A percentile compares a stretch with the other conserved stretches of the same genome.
These are phyloP conservation scores for Aspergillus hortae DNA, from an alignment of 2,329 filamentous ascomycete genomes.

Conservation along the genomic window DNA sequence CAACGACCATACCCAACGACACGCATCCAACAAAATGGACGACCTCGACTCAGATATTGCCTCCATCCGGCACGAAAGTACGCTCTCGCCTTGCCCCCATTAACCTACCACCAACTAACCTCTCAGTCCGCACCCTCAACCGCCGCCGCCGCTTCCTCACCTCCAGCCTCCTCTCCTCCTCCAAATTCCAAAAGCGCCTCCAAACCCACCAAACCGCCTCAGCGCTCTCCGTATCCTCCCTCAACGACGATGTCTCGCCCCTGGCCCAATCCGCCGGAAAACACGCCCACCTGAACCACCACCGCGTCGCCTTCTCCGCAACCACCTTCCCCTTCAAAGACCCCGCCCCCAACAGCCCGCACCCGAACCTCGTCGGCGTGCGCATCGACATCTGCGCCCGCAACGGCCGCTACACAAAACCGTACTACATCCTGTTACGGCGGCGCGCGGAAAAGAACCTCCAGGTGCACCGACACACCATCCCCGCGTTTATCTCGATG, in stretches of 20 bases:
- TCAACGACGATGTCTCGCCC: slow-evolving; percentile 28
- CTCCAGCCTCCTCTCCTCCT: slow-evolving; percentile 41
- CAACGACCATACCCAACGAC: not conserved
- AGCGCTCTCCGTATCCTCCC: slow-evolving; percentile 1
- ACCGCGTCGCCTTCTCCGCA: slow-evolving; percentile 43
- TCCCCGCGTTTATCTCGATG: slow-evolving; percentile 44
- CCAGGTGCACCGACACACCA: slow-evolving; percentile 42
- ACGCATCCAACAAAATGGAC: slow-evolving; percentile 14
- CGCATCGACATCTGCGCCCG: slow-evolving; percentile 41
- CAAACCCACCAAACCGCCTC: not conserved
- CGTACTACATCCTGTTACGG: slow-evolving; percentile 42
- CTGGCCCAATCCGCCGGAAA: slow-evolving; percentile 27
- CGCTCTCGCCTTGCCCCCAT: slow-evolving; percentile 3
- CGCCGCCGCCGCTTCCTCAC: slow-evolving; percentile 37
- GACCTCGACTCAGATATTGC: slow-evolving; percentile 40
- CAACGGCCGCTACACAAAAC: slow-evolving; percentile 37
- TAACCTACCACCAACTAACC: slow-evolving; percentile 9
- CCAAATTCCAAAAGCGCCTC: slow-evolving; percentile 28
- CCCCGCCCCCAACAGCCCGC: slow-evolving; percentile 32
- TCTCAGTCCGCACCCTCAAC: slow-evolving; percentile 37
- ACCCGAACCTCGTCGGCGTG: slow-evolving; percentile 36
- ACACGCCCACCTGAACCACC: slow-evolving; percentile 37
- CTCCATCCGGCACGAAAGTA: slow-evolving; percentile 41
- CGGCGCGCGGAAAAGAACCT: slow-evolving; percentile 17
- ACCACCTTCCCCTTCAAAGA: slow-evolving; percentile 47